A percentile compares a stretch with the other conserved stretches of the same genome.
These are phyloP conservation scores for Cruciata laevipes DNA, from an alignment of 257 asterid genomes.

Conservation along the genomic window DNA sequence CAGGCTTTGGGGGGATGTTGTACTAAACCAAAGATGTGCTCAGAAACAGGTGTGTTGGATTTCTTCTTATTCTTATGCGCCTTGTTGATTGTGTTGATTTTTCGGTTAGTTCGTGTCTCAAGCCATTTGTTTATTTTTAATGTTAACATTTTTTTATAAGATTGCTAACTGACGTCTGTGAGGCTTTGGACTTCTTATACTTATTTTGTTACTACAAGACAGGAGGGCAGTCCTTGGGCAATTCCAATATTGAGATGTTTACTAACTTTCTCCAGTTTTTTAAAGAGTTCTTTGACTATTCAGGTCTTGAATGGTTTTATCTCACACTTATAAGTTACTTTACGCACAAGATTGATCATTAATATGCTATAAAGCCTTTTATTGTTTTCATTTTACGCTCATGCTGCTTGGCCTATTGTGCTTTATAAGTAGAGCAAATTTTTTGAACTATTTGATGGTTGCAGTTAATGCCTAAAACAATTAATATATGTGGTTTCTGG, in stretches of 20 bases:
- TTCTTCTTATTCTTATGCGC: neutral
- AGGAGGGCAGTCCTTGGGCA: neutral
- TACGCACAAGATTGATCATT: neutral
- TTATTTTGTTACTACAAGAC: neutral
- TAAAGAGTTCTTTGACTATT: neutral
- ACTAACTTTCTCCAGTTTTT: neutral
- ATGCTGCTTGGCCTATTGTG: neutral
- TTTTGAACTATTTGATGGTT: slow-evolving; percentile 5
- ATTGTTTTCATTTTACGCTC: neutral
- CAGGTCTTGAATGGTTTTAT: neutral
- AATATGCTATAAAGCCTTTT: neutral
- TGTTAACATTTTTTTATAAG: neutral
- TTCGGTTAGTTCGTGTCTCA: neutral
- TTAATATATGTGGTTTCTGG: neutral
- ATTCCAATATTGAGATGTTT: neutral
- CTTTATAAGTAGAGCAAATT: neutral
- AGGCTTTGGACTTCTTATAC: neutral
- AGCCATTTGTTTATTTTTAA: neutral
- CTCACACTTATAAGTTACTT: neutral
- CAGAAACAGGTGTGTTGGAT: slow-evolving; percentile 29
- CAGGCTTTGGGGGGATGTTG: slow-evolving; percentile 44
- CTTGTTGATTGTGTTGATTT: neutral
- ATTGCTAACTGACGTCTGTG: neutral
- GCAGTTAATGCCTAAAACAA: slow-evolving; percentile 2
- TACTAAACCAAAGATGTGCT: slow-evolving; percentile 43